Evolutionary conservation across 2,329 filamentous ascomycete genomes (phyloP), one percentile per base, ranked within the genome.

Genomic region (Fusarium miscanthi): DNA sequence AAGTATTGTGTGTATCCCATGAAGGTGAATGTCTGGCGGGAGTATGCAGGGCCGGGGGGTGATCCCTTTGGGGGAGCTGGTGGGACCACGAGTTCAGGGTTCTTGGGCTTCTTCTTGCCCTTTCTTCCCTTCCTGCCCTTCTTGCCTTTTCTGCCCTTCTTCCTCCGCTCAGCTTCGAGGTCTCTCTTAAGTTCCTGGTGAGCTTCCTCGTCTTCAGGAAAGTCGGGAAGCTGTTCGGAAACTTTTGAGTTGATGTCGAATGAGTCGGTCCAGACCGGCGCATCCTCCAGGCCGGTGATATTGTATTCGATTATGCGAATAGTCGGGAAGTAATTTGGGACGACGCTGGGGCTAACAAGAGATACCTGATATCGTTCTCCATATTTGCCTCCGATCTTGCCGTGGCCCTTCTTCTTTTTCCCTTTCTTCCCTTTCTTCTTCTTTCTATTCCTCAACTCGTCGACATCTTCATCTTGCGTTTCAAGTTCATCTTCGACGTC

Each of bases 281-380:
- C 75, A 58, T 89, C 77, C 72, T 94, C 92, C 7, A 97, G 80
- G 0, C 94, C 94, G 0, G 87, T 93, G 60, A 94, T 94, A 80
- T 99, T 98, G 85, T 98, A 99, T 78, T 97, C 94, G 72, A 95
- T 86, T n/a, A 99, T 88, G n/a, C 95, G 90, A 37, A 98, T 82
- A 2, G 93, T 94, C 1, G 95, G 96, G 73, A 95, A 96, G 81
- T 94, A 97, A 78, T 96, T 98, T 11, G 95, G 96, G 13, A 98
- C 93, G 41, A 99, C 85, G 78, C 95, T 98, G 1, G 95, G 93
- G 51, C 92, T 89, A 62, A 98, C 91, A 31, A 96, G 85, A 1
- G 93, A 91, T 10, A 97, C 82, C 59, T 94, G 92, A 80, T 94
- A 99, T 58, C 94, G 89, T 82, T 99, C 94, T 6, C 91, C 94